Conservation (phyloP, 768 basidiomycete species). For the Mrakia gelida region DNA sequence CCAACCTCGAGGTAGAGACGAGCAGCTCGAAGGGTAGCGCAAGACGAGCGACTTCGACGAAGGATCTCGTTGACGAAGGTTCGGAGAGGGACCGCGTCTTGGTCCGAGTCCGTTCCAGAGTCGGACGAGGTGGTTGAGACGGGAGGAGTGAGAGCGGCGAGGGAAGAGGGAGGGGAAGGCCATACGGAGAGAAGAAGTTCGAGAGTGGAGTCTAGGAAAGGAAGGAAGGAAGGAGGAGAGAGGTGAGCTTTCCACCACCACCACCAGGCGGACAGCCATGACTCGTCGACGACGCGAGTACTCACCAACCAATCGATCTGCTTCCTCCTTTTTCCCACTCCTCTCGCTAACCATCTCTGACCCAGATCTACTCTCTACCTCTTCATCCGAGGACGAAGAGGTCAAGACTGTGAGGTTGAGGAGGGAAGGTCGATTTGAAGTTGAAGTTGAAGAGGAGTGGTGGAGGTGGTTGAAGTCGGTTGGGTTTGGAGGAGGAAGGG, state of each 20-base stretch:
- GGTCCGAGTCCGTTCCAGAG: not conserved
- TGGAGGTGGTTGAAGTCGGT: not conserved
- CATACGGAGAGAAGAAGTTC: constrained; percentile 28
- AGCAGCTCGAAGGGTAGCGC: constrained; percentile 77
- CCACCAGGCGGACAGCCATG: not conserved
- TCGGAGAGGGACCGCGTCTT: constrained; percentile 52
- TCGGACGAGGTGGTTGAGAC: not conserved
- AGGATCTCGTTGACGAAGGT: constrained; percentile 85
- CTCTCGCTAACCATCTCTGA: constrained; percentile 7
- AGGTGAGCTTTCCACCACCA: not conserved
- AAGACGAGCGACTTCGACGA: constrained; percentile 77
- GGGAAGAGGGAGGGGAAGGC: constrained; percentile 1
- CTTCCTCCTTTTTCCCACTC: constrained; percentile 27
- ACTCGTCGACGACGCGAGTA: not conserved
- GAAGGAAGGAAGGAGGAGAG: not conserved
- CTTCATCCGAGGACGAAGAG: not conserved
- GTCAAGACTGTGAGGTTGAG: not conserved
- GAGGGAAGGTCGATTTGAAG: not conserved
- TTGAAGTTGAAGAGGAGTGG: constrained; percentile 8
- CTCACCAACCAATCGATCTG: constrained; percentile 31
- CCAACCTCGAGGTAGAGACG: constrained; percentile 36
- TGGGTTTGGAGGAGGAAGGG: not conserved
- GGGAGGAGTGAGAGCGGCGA: not conserved
- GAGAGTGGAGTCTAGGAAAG: constrained; percentile 27
- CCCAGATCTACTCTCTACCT: not conserved